Conservation (phyloP, 192 early-diverging fungal species). For the Coemansia sp. region DNA sequence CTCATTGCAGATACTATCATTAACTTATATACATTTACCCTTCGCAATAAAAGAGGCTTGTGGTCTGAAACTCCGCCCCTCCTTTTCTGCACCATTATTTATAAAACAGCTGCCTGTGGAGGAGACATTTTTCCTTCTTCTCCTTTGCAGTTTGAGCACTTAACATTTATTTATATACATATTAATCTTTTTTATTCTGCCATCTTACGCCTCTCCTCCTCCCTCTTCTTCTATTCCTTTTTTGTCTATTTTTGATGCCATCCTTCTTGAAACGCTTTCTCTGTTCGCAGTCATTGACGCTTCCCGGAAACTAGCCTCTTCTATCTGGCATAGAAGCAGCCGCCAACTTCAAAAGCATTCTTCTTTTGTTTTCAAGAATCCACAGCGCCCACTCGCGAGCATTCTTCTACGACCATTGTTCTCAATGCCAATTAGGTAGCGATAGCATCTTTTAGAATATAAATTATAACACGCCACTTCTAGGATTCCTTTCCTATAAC, state of each 20-base stretch:
- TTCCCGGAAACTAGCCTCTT: background rate
- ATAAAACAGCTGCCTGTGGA: background rate
- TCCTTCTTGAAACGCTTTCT: background rate
- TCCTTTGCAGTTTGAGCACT: background rate
- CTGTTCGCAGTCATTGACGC: background rate
- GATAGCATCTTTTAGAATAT: background rate
- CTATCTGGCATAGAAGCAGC: conserved; percentile 1
- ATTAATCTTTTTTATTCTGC: background rate
- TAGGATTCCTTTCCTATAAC: too few relatives aligned
- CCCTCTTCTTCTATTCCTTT: background rate
- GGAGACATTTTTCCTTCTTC: background rate
- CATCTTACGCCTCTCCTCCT: background rate
- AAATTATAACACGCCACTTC: background rate
- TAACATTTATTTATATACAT: background rate
- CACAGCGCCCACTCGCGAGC: background rate
- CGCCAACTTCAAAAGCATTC: background rate
- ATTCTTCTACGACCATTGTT: background rate
- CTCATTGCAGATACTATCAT: background rate
- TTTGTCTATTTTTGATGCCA: background rate
- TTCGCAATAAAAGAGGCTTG: background rate
- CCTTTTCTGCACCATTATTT: background rate
- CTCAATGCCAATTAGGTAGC: background rate
- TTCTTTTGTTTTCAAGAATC: too few relatives aligned
- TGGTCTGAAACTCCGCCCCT: conserved; percentile 2
- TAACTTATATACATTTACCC: background rate